Percentiles rank a stretch among this genome's conserved stretches.
phyloP scores from a whole-genome alignment of 371 early-diverging fungal genomes.

The Mortierella sp. region DNA sequence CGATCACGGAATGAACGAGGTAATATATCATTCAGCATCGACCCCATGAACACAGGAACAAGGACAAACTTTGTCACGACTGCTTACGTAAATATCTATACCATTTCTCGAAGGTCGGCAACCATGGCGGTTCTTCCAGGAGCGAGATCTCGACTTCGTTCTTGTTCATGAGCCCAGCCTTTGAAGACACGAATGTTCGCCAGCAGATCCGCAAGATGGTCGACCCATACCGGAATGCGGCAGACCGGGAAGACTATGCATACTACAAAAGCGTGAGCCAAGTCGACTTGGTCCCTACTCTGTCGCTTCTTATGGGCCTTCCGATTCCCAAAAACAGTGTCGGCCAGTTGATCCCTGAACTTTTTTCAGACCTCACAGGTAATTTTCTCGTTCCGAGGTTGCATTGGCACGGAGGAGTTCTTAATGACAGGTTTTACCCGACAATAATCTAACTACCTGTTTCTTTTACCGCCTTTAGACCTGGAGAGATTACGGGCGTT shows the following conservation, averaged over 20 bases:
- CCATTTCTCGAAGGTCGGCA: conserved; percentile 63
- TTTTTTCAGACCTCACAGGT: conserved; percentile 61
- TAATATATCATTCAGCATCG: conserved; percentile 29
- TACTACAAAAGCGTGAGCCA: conserved; percentile 78
- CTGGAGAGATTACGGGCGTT: conserved; percentile 66
- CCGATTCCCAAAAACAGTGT: conserved; percentile 95
- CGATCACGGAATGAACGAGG: conserved; percentile 99
- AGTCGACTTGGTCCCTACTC: conserved; percentile 91
- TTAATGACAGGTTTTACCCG: background rate
- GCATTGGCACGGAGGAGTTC: background rate
- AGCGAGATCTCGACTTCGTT: conserved; percentile 75
- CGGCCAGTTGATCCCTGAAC: conserved; percentile 83
- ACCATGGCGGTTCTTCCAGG: conserved; percentile 77
- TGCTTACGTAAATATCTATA: background rate
- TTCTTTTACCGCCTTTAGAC: conserved; percentile 26
- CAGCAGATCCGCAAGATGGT: conserved; percentile 30
- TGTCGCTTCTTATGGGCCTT: conserved; percentile 85
- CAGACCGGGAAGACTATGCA: conserved; percentile 30
- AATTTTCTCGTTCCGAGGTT: background rate
- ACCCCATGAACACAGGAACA: background rate
- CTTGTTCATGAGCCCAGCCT: conserved; percentile 36
- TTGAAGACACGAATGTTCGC: conserved; percentile 5
- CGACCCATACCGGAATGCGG: conserved; percentile 22
- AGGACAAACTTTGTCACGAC: background rate
- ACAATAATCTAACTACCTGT: no score